phyloP scores from a whole-genome alignment of 2,329 filamentous ascomycete species.

The Nectriaceae sp. region DNA sequence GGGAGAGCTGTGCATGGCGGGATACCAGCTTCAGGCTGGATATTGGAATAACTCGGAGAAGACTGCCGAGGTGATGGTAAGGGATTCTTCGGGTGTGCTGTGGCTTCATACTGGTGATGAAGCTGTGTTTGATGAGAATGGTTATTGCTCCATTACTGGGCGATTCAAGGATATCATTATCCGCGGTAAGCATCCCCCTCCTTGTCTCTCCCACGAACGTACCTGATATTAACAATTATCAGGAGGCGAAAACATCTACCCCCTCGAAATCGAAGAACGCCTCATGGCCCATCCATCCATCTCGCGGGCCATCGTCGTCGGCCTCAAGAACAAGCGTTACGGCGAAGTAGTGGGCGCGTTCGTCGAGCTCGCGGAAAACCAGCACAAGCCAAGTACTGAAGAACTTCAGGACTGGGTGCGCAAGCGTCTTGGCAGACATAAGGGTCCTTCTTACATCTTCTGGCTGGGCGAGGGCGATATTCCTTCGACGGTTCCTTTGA shows the following conservation, averaged over 20 bases:
- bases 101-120: slow-evolving; percentile 73
- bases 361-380: slow-evolving; percentile 43
- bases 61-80: slow-evolving; percentile 62
- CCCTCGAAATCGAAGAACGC: slow-evolving; percentile 74
- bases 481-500: slow-evolving; percentile 59
- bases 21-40: slow-evolving; percentile 72
- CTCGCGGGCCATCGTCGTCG: slow-evolving; percentile 67
- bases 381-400: slow-evolving; percentile 46
- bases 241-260: slow-evolving; percentile 74
- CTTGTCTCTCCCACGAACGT: slow-evolving; percentile 14
- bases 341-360: slow-evolving; percentile 74
- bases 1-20: slow-evolving; percentile 77
- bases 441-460: slow-evolving; percentile 73
- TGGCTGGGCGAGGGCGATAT: slow-evolving; percentile 68
- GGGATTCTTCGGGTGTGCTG: slow-evolving; percentile 53
- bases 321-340: slow-evolving; percentile 69
- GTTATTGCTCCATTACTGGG: slow-evolving; percentile 73
- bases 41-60: slow-evolving; percentile 74
- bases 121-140: slow-evolving; percentile 66
- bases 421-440: slow-evolving; percentile 63
- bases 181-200: slow-evolving; percentile 47
- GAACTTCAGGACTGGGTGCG: slow-evolving; percentile 66
- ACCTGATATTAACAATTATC: slow-evolving; percentile 17
- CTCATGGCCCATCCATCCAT: slow-evolving; percentile 66
- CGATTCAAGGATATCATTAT: slow-evolving; percentile 82